Conservation (phyloP, 192 early-diverging fungal species). For the Coemansia biformis region DNA sequence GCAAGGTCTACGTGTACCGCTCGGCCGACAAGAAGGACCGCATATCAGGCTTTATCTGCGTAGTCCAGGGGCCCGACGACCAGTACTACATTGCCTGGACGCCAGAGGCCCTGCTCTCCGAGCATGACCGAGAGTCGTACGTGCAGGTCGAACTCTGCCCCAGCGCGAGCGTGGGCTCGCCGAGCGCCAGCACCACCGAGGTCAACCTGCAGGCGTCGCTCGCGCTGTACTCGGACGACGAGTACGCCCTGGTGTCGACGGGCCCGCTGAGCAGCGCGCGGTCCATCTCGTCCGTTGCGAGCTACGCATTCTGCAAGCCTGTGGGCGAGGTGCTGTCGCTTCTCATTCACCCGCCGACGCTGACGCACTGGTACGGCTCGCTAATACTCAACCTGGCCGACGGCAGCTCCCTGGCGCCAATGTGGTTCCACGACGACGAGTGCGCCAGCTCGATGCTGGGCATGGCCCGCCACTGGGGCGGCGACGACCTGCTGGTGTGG, state of each 20-base stretch:
- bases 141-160: constrained; percentile 57
- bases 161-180: constrained; percentile 23
- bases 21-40: constrained; percentile 55
- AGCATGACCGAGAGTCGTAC: constrained; percentile 22
- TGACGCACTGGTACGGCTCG: constrained; percentile 66
- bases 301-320: constrained; percentile 61
- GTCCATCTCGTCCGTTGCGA: constrained; percentile 35
- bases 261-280: constrained; percentile 34
- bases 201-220: constrained; percentile 17
- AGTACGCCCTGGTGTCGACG: constrained; percentile 36
- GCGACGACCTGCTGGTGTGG: constrained; percentile 61
- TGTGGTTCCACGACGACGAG: constrained; percentile 74
- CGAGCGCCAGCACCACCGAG: background rate
- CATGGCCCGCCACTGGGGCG: constrained; percentile 56
- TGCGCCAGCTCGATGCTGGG: constrained; percentile 52
- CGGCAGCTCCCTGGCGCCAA: constrained; percentile 58
- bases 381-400: constrained; percentile 60
- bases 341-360: constrained; percentile 59
- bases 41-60: constrained; percentile 62
- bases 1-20: constrained; percentile 70
- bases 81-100: constrained; percentile 65
- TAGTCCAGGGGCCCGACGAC: constrained; percentile 56
- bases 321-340: constrained; percentile 57
- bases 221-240: constrained; percentile 29
- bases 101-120: constrained; percentile 56